phyloP scores from a whole-genome alignment of 352 stramenopile species.

The Hyaloperonospora arabidopsidis region DNA sequence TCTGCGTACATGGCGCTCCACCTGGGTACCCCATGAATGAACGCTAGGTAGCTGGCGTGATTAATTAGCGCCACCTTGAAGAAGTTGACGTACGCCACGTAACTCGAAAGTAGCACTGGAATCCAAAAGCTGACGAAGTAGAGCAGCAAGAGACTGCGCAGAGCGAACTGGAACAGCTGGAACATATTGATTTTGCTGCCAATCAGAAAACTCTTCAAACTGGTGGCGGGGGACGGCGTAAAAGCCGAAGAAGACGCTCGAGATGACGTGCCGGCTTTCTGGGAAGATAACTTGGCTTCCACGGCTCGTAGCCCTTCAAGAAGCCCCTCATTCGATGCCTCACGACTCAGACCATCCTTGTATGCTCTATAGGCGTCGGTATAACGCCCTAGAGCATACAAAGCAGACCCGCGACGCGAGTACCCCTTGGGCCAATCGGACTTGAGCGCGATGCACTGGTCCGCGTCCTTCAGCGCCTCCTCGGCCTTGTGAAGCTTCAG shows the following conservation, averaged over 20 bases:
- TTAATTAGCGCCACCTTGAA: slow-evolving; percentile 80
- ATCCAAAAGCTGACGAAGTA: slow-evolving; percentile 74
- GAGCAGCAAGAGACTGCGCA: slow-evolving; percentile 57
- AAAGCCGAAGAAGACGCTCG: slow-evolving; percentile 3
- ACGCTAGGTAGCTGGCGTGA: slow-evolving; percentile 70
- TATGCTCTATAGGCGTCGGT: slow-evolving; percentile 71
- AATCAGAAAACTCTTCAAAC: slow-evolving; percentile 42
- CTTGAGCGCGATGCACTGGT: slow-evolving; percentile 68
- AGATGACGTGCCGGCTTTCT: slow-evolving; percentile 5
- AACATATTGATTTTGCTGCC: slow-evolving; percentile 64
- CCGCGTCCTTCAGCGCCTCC: slow-evolving; percentile 66
- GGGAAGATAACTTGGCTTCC: slow-evolving; percentile 40
- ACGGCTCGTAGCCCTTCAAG: slow-evolving; percentile 59
- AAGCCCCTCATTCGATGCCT: slow-evolving; percentile 56
- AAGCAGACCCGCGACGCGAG: slow-evolving; percentile 71
- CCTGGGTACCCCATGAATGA: slow-evolving; percentile 67
- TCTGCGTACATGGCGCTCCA: slow-evolving; percentile 73
- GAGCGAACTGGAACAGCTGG: slow-evolving; percentile 56
- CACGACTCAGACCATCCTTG: slow-evolving; percentile 60
- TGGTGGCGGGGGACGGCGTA: slow-evolving; percentile 10
- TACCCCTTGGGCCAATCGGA: slow-evolving; percentile 83
- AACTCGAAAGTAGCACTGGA: slow-evolving; percentile 34
- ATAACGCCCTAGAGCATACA: slow-evolving; percentile 59
- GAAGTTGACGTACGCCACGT: slow-evolving; percentile 55
- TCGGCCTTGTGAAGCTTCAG: slow-evolving; percentile 68